phyloP scores from a whole-genome alignment of 306 rosid species.

The Begonia fuchsioides region DNA sequence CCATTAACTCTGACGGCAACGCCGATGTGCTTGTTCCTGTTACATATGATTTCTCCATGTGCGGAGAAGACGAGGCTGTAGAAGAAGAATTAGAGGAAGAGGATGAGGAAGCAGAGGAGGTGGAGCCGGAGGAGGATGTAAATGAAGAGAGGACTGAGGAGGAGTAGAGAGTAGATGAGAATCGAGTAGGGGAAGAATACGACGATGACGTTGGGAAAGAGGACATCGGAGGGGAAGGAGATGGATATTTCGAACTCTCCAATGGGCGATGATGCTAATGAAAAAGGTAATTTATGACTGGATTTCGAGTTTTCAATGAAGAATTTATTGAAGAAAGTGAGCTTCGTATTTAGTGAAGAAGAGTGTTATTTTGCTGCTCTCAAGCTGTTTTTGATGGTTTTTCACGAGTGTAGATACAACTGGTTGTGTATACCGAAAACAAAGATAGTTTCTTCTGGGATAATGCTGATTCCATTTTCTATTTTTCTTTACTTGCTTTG shows the following conservation, averaged over 20 bases:
- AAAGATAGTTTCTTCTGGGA: too few species aligned
- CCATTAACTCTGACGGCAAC: not conserved
- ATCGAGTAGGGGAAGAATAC: not conserved
- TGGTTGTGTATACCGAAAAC: too few species aligned
- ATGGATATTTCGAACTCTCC: constrained; percentile 17
- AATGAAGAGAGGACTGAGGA: constrained; percentile 5
- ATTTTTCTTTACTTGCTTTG: too few species aligned
- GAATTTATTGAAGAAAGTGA: too few species aligned
- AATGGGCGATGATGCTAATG: constrained; percentile 3
- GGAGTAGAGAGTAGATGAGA: not conserved
- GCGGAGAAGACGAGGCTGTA: not conserved
- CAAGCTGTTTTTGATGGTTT: too few species aligned
- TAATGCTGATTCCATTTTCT: too few species aligned
- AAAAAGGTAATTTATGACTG: constrained; percentile 3
- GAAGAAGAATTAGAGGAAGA: constrained; percentile 10
- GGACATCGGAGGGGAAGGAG: not conserved
- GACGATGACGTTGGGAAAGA: constrained; percentile 11
- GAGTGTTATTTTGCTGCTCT: too few species aligned
- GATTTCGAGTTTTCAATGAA: too few species aligned
- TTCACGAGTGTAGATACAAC: too few species aligned
- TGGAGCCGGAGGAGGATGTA: constrained; percentile 3
- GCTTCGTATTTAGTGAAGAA: too few species aligned
- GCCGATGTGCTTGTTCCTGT: constrained; percentile 12
- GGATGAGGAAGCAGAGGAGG: too few species aligned
- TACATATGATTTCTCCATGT: constrained; percentile 1